Evolutionary conservation across 139 green algal genomes (phyloP).

Genomic region (Trebouxia sp.): DNA sequence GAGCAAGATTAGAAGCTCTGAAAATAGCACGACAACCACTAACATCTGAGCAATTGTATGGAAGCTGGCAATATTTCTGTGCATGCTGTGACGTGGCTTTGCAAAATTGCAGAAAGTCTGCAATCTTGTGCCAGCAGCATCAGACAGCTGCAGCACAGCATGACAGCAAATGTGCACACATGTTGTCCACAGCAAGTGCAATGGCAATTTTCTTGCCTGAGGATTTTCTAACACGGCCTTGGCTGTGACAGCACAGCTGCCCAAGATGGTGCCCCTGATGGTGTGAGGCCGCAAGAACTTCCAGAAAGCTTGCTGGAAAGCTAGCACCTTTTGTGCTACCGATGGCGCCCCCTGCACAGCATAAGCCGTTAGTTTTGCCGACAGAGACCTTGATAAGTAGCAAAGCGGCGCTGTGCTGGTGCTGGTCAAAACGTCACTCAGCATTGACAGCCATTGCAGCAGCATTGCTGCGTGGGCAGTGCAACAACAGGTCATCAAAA

Average conservation of each 20-base stretch:
- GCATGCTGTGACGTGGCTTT: too few species aligned
- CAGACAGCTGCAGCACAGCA: too few species aligned
- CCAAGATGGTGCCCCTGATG: constrained; percentile 89
- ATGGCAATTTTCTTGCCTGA: constrained; percentile 7
- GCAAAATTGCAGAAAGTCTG: too few species aligned
- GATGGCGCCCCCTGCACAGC: constrained; percentile 4
- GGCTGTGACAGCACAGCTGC: constrained; percentile 75
- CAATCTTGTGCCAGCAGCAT: too few species aligned
- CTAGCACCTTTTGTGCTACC: constrained; percentile 3
- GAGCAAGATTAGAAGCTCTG: not conserved
- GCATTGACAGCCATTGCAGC: not conserved
- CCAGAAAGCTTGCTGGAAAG: constrained; percentile 91
- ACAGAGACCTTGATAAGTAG: too few species aligned
- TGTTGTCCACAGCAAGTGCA: not conserved
- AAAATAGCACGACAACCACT: too few species aligned
- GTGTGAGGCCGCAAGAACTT: constrained; percentile 98
- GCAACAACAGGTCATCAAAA: too few species aligned
- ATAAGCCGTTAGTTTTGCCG: not conserved
- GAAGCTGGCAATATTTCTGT: too few species aligned
- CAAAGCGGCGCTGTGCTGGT: not conserved
- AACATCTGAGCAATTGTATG: too few species aligned
- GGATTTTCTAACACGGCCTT: constrained; percentile 74
- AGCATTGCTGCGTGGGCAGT: too few species aligned
- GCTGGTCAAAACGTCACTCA: not conserved
- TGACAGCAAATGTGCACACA: not conserved